A percentile compares a stretch with the other conserved stretches of the same genome.
Evolutionary conservation across 805 yeast genomes (phyloP).

Genomic region (Lachancea dasiensis): DNA sequence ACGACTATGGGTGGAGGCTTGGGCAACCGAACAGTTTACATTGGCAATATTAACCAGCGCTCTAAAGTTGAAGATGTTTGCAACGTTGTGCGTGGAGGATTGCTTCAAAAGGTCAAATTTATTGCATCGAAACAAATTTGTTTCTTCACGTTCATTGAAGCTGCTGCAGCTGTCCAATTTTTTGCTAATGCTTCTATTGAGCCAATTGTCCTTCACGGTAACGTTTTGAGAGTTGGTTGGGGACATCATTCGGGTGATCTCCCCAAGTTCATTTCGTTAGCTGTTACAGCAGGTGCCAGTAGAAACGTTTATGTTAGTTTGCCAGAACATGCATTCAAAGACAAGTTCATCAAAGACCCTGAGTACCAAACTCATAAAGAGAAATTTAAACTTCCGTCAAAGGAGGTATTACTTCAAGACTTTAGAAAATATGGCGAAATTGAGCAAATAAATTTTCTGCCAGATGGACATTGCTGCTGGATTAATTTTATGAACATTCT

Average conservation of each 20-base stretch:
- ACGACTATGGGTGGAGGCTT: slow-evolving; percentile 30
- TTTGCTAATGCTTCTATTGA: slow-evolving; percentile 54
- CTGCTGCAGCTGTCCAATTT: slow-evolving; percentile 60
- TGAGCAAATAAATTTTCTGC: slow-evolving; percentile 70
- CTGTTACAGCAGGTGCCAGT: slow-evolving; percentile 69
- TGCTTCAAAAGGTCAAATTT: slow-evolving; percentile 51
- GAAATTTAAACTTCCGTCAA: slow-evolving; percentile 38
- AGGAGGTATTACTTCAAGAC: slow-evolving; percentile 48
- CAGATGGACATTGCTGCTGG: slow-evolving; percentile 68
- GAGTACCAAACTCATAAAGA: slow-evolving; percentile 28
- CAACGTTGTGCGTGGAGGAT: slow-evolving; percentile 73
- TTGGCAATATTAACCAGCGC: slow-evolving; percentile 59
- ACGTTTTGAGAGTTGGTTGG: slow-evolving; percentile 65
- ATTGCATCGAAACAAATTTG: slow-evolving; percentile 52
- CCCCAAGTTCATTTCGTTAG: slow-evolving; percentile 47
- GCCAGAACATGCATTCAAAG: slow-evolving; percentile 37
- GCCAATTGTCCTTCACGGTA: slow-evolving; percentile 56
- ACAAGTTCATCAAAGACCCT: slow-evolving; percentile 30
- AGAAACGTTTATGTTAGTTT: slow-evolving; percentile 72
- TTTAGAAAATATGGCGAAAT: slow-evolving; percentile 61
- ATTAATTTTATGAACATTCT: slow-evolving; percentile 60
- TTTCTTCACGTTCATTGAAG: slow-evolving; percentile 63
- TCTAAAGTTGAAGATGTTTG: slow-evolving; percentile 70
- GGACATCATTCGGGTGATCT: slow-evolving; percentile 62
- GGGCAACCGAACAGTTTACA: slow-evolving; percentile 62